Evolutionary conservation across 495 filamentous ascomycete genomes (phyloP), one percentile per base, ranked within the genome.

Genomic region (Trichoderma virens): DNA sequence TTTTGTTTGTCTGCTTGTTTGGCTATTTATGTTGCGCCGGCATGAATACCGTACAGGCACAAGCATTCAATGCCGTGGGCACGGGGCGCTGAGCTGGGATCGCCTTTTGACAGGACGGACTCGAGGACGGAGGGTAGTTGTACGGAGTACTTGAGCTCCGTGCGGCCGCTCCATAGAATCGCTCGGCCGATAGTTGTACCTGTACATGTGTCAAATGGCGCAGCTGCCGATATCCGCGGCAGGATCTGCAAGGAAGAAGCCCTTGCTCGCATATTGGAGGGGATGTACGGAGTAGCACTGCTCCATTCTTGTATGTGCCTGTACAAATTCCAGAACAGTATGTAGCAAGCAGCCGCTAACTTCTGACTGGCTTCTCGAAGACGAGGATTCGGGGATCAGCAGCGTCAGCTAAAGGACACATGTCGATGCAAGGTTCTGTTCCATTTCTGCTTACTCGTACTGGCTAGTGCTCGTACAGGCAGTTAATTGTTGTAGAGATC

Each of bases 361-460:
- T 56, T 27, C 51, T 56, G 18, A 9, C 51, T 30, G 27, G 51
- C 51, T 56, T 56, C 51, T 56, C 25, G 51, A 56, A 56, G 51
- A 56, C 51, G 11, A 30, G 51, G 51, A 27, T 8, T 23, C n/a
- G 51, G 27, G 13, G 25, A 28, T 56, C 51, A 56, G 27, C 51
- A 14, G 51, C 23, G 23, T 18, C 28, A 7, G 51, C n/a, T n/a
- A n/a, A n/a, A n/a, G n/a, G n/a, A n/a, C n/a, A n/a, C n/a, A n/a
- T n/a, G n/a, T n/a, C n/a, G n/a, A 51, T 56, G 51, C 27, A 56
- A 56, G 51, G 51, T 8, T 8, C 28, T 56, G 25, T 23, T 20
- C 23, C 27, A 47, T 6, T n/a, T 5, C 13, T 56, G 51, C 51
- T 30, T 4, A 28, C n/a, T 30, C 6, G 2, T 13, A 30, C 43